phyloP scores from a whole-genome alignment of 768 basidiomycete species.

The Pleurotus platypus region DNA sequence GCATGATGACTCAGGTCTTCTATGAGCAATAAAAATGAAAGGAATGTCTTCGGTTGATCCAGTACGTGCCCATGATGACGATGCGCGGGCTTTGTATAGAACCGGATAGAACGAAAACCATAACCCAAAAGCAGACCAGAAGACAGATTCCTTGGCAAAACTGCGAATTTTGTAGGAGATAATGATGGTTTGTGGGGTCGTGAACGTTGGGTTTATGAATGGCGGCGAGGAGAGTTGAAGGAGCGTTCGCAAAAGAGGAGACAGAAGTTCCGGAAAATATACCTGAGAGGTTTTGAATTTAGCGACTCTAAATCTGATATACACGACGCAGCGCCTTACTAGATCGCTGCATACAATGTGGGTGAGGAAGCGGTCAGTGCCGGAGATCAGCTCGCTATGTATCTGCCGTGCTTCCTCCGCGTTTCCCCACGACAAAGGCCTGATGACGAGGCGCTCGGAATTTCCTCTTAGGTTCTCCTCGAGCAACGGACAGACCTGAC shows the following conservation, averaged over 20 bases:
- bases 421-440: constrained; percentile 73
- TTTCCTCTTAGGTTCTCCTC: constrained; percentile 30
- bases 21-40: constrained; percentile 61
- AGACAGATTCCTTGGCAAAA: constrained; percentile 64
- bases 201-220: constrained; percentile 21
- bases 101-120: constrained; percentile 71
- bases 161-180: constrained; percentile 80
- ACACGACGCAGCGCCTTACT: constrained; percentile 35
- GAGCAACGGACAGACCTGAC: constrained; percentile 45
- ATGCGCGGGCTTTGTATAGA: constrained; percentile 18
- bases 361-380: constrained; percentile 30
- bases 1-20: constrained; percentile 51
- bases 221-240: constrained; percentile 64
- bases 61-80: constrained; percentile 35
- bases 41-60: constrained; percentile 37
- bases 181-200: constrained; percentile 35
- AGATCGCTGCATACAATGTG: constrained; percentile 85
- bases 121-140: constrained; percentile 78
- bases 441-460: constrained; percentile 32
- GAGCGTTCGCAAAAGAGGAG: constrained; percentile 71
- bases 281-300: constrained; percentile 41
- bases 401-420: constrained; percentile 36
- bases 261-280: constrained; percentile 82
- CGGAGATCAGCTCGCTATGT: constrained; percentile 29
- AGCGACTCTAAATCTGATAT: background rate